phyloP scores from a whole-genome alignment of 78 protist species.

The Parvularia atlantis region DNA sequence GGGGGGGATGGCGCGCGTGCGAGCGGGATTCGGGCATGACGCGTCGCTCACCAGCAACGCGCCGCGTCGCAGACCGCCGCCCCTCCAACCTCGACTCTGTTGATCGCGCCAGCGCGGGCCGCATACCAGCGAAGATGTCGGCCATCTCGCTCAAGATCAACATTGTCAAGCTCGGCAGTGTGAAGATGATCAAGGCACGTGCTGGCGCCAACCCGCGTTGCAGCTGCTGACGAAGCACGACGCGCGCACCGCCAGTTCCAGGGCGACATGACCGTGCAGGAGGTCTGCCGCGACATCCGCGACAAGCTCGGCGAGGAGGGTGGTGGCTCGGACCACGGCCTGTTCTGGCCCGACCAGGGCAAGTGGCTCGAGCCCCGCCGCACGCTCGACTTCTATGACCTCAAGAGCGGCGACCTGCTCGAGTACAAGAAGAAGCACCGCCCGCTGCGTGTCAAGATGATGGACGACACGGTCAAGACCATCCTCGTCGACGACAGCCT shows the following conservation, averaged over 20 bases:
- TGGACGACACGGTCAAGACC: conserved; percentile 15
- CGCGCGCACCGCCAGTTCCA: no score
- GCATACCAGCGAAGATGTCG: neutral
- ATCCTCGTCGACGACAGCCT: conserved; percentile 49
- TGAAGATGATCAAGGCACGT: no score
- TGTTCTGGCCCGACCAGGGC: conserved; percentile 17
- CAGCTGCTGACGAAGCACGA: no score
- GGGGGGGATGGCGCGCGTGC: no score
- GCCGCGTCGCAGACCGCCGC: no score
- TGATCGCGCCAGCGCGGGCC: no score
- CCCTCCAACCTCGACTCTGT: no score
- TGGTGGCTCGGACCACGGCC: conserved; percentile 7
- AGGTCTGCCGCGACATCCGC: conserved; percentile 19
- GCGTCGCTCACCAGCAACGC: no score
- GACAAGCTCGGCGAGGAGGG: neutral
- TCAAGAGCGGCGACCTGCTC: conserved; percentile 9
- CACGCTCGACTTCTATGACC: conserved; percentile 33
- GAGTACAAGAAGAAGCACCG: conserved; percentile 67
- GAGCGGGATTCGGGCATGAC: no score
- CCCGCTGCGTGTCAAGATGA: conserved; percentile 22
- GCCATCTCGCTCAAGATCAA: neutral
- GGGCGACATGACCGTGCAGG: neutral
- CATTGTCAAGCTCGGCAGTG: neutral
- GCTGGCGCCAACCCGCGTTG: no score
- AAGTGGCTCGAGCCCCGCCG: conserved; percentile 20